These are phyloP conservation scores for Halophytophthora batemanensis DNA, from an alignment of 352 stramenopile species.

Conservation along the genomic window DNA sequence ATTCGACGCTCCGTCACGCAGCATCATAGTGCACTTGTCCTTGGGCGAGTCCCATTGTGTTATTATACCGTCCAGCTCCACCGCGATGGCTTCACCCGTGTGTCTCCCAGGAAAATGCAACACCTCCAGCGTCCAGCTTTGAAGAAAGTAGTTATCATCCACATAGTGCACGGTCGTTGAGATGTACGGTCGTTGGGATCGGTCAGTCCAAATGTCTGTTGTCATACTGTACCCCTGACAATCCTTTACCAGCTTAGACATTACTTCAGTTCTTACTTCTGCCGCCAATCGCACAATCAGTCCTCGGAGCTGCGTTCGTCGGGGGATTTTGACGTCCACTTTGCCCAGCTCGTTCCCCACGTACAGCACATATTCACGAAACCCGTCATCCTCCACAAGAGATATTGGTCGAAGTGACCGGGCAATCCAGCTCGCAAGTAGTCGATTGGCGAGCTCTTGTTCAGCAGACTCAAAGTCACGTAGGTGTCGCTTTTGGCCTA, in stretches of 20 bases:
- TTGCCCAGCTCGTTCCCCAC: too few relatives aligned
- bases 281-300: neutral
- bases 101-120: slow-evolving; percentile 7
- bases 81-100: slow-evolving; percentile 3
- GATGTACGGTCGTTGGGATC: slow-evolving; percentile 6
- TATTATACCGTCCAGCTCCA: neutral
- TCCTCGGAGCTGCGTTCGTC: neutral
- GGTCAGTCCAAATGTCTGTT: slow-evolving; percentile 15
- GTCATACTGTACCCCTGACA: slow-evolving; percentile 7
- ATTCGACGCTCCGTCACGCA: neutral
- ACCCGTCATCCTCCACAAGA: neutral
- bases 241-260: neutral
- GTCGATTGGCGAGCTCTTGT: neutral
- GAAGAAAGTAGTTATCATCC: neutral
- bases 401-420: neutral
- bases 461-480: too few relatives aligned
- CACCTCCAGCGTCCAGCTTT: slow-evolving; percentile 7
- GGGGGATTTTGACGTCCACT: neutral
- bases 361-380: neutral
- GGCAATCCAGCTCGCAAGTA: neutral
- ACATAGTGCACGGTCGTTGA: slow-evolving; percentile 11
- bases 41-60: slow-evolving; percentile 1
- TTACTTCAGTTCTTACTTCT: neutral
- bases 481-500: too few relatives aligned
- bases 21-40: neutral